phyloP scores from a whole-genome alignment of 441 rosid genomes.

The Caryocar brasiliense region DNA sequence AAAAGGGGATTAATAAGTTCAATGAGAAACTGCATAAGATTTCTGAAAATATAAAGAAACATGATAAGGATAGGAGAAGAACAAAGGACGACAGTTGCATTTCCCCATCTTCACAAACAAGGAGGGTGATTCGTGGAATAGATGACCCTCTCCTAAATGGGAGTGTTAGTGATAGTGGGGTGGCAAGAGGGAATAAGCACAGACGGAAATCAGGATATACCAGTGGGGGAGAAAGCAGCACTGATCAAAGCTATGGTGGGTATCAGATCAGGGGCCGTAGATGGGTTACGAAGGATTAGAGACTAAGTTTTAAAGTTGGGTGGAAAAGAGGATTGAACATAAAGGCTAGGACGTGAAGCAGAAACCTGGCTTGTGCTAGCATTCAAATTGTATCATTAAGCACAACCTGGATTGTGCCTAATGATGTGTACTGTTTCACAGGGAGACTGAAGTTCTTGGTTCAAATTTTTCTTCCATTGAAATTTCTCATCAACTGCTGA shows the following conservation, averaged over 20 bases:
- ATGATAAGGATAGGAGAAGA: slow-evolving; percentile 69
- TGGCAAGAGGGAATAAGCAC: slow-evolving; percentile 59
- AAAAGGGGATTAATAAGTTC: slow-evolving; percentile 84
- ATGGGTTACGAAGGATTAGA: slow-evolving; percentile 79
- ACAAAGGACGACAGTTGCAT: slow-evolving; percentile 84
- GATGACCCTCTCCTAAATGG: slow-evolving; percentile 94
- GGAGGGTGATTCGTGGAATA: slow-evolving; percentile 85
- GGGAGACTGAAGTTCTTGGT: slow-evolving; percentile 16
- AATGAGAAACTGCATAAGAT: slow-evolving; percentile 82
- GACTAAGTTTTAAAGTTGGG: neutral
- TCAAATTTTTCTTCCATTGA: slow-evolving; percentile 17
- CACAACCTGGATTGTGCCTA: too few relatives aligned
- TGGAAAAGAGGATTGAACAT: neutral
- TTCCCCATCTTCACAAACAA: slow-evolving; percentile 40
- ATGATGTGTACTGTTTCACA: too few relatives aligned
- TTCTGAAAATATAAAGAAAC: slow-evolving; percentile 82
- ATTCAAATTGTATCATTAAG: too few relatives aligned
- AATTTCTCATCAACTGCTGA: neutral
- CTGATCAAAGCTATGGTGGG: slow-evolving; percentile 71
- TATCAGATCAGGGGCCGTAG: slow-evolving; percentile 64
- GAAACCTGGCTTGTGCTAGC: neutral
- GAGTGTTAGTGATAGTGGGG: slow-evolving; percentile 76
- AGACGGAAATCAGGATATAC: slow-evolving; percentile 65
- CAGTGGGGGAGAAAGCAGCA: slow-evolving; percentile 96
- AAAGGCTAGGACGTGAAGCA: neutral